Evolutionary conservation across 352 stramenopile genomes (phyloP), one percentile per base, ranked within the genome.

Genomic region (Globisporangium perplexum): DNA sequence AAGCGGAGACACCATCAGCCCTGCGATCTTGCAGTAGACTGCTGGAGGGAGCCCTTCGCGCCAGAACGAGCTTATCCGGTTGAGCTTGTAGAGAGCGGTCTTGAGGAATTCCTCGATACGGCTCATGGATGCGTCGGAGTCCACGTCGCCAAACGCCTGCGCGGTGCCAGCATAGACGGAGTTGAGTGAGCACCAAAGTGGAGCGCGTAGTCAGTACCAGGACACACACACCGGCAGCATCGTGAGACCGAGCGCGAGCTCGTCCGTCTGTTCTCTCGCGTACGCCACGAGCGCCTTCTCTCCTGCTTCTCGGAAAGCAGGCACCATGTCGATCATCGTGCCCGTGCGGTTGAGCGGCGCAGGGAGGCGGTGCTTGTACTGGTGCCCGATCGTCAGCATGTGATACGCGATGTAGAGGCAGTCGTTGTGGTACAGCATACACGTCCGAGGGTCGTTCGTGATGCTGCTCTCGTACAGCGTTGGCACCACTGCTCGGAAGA

Each of bases 401-500:
- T 94, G 81, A 18, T 88, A 71, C 11, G 79, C 72, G 31, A 90
- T 78, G 60, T 90, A 93, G 26, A 90, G 67, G 55, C 80, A 91
- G 62, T 93, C 83, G 23, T 93, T 93, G 71, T 93, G 83, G 58
- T 78, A 86, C 10, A 93, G 79, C 81, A 92, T 90, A 52, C 75
- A 82, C 1, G 68, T 67, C 18, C 69, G 74, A 3, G 75, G 48
- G 42, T 93, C 71, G 36, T 88, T 87, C 20, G 65, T 55, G 50
- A 93, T 88, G 15, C 77, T 72, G 24, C 72, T 68, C 53, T 81
- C 69, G 49, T 90, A 84, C 4, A 93, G 55, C 22, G 75, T 89
- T 15, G 78, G 66, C 7, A 92, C 68, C 22, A 91, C 66, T 3
- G 75, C 67, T 17, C 75, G 75, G 38, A 90, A 92, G 36, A 93